Conservation (phyloP, 805 yeast species). For the Starmerella tilneyi region DNA sequence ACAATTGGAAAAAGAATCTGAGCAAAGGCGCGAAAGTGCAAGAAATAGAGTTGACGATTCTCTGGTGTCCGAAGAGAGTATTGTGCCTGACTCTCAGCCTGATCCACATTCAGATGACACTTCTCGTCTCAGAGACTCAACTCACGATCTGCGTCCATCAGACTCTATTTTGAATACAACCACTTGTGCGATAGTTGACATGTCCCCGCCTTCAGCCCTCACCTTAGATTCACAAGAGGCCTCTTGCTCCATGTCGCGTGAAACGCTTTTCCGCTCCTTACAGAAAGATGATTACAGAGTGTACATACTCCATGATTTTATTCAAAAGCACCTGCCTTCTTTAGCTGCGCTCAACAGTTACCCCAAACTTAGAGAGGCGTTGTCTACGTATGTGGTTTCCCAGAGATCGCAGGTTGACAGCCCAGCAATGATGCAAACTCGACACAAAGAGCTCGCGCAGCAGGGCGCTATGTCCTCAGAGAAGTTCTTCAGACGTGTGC, state of each 20-base stretch:
- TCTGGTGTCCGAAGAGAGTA: background rate
- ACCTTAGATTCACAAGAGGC: background rate
- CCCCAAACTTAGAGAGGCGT: background rate
- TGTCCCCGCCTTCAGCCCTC: background rate
- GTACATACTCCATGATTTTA: background rate
- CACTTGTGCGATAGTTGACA: background rate
- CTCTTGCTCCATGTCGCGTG: background rate
- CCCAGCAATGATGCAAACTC: background rate
- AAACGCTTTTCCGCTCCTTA: background rate
- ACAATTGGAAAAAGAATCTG: too few relatives aligned
- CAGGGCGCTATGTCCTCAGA: background rate
- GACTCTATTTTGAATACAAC: slow-evolving; percentile 1
- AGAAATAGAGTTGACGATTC: background rate
- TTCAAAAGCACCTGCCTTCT: background rate
- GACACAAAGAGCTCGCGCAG: background rate
- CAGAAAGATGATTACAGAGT: background rate
- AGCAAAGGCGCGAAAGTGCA: too few relatives aligned
- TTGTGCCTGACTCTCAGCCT: slow-evolving; percentile 2
- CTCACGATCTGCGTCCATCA: background rate
- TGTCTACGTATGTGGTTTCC: background rate
- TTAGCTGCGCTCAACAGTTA: background rate
- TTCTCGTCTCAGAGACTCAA: too few relatives aligned
- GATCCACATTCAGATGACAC: too few relatives aligned
- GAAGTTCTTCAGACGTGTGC: background rate
- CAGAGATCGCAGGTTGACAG: background rate